Evolutionary conservation across 306 rosid genomes (phyloP), one percentile per base, ranked within the genome.

Genomic region (Astragalus membranaceus): DNA sequence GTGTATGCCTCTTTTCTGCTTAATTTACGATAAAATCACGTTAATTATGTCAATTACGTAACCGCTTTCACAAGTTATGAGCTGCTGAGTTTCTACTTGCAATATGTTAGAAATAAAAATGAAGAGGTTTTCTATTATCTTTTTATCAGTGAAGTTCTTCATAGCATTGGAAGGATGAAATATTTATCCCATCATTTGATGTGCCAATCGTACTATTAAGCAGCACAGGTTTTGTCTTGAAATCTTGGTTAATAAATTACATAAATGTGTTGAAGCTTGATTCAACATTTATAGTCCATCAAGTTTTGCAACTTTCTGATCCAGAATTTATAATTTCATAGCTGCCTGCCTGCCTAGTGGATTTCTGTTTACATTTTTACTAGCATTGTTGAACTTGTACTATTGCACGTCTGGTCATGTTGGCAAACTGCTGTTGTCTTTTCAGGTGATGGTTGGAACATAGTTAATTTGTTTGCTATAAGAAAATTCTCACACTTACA

Each of bases 1-100:
- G 85, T 49, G 97, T 93, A 90, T 69, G 97, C 60, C 67, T 69
- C 79, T 62, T 61, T 50, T 72, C 59, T 61, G 47, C 72, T 69
- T 72, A 30, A 35, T 50, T 62, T 66, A 67, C 44, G 47, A 30
- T 71, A 42, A 36, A 10, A 20, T 57, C 32, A 42, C 3, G 6
- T 33, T 10, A 73, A 53, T 55, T 54, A 11, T 51, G 56, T 63
- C 16, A 54, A 51, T 66, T 55, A 41, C 13, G 41, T 64, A 23
- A 44, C 33, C 33, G 43, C 53, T 68, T 69, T 41, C 42, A 32
- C 56, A 1, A 44, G 73, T 70, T 49, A 36, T 29, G 41, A 57
- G 17, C 51, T 75, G 44, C 53, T 41, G 23, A 20, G 33, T 54
- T 54, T 64, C 62, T 72, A 51, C 68, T 61, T 64, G 43, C 14